phyloP scores from a whole-genome alignment of 2,329 filamentous ascomycete genomes.

The Pseudocercospora ulei region DNA sequence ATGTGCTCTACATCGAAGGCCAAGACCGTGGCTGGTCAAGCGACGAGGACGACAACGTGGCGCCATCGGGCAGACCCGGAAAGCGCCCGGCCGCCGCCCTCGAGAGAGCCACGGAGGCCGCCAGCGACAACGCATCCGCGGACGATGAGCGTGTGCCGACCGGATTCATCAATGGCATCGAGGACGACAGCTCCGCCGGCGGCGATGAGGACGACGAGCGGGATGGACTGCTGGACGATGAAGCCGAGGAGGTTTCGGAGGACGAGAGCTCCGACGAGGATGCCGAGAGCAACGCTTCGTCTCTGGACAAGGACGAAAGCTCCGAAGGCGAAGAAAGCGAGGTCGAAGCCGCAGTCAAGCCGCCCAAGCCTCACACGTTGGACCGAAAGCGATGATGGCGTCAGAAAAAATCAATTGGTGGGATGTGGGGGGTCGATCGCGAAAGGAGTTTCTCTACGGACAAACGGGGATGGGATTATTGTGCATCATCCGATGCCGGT shows the following conservation, averaged over 20 bases:
- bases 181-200: slow-evolving; percentile 19
- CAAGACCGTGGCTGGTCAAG: slow-evolving; percentile 50
- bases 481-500: too few relatives aligned
- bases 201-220: slow-evolving; percentile 23
- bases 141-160: slow-evolving; percentile 14
- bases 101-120: slow-evolving; percentile 11
- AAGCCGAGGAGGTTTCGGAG: slow-evolving; percentile 43
- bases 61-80: slow-evolving; percentile 36
- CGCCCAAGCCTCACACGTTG: slow-evolving; percentile 19
- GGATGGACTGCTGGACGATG: slow-evolving; percentile 44
- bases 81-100: slow-evolving; percentile 2
- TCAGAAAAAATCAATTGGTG: not conserved
- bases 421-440: not conserved
- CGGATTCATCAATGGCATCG: slow-evolving; percentile 17
- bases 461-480: too few relatives aligned
- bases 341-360: slow-evolving; percentile 19
- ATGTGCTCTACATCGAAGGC: slow-evolving; percentile 78
- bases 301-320: slow-evolving; percentile 38
- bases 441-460: slow-evolving; percentile 2
- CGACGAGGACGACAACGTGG: slow-evolving; percentile 45
- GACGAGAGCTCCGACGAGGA: slow-evolving; percentile 16
- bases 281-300: slow-evolving; percentile 11
- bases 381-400: slow-evolving; percentile 20
- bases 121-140: slow-evolving; percentile 17
- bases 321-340: slow-evolving; percentile 37